phyloP scores from a whole-genome alignment of 345 rosid species.

The Anacardium occidentale region DNA sequence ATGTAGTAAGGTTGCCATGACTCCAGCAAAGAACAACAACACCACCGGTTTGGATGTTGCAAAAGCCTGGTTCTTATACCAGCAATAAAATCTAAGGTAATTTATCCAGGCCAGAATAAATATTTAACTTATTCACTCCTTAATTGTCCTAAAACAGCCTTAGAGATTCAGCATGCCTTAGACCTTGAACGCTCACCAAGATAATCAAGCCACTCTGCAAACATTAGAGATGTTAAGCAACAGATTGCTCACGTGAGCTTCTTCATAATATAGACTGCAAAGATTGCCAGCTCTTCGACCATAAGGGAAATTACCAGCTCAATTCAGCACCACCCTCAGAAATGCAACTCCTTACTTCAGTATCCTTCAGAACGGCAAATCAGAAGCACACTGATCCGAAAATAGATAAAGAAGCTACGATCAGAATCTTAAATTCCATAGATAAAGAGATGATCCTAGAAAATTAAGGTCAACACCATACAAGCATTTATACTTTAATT shows the following conservation, averaged over 20 bases:
- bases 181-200: constrained; percentile 20
- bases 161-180: constrained; percentile 15
- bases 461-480: constrained; percentile 2
- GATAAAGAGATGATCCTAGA: constrained; percentile 11
- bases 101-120: constrained; percentile 73
- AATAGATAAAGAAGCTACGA: constrained; percentile 1
- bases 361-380: constrained; percentile 7
- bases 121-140: constrained; percentile 17
- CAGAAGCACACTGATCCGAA: constrained; percentile 12
- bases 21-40: constrained; percentile 48
- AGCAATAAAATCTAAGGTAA: constrained; percentile 40
- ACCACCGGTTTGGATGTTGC: constrained; percentile 63
- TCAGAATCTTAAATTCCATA: constrained; percentile 34
- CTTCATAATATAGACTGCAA: not conserved
- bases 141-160: constrained; percentile 5
- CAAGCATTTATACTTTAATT: not conserved
- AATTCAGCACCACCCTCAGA: constrained; percentile 19
- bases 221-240: not conserved
- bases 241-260: not conserved
- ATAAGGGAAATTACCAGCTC: constrained; percentile 23
- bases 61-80: constrained; percentile 45
- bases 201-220: constrained; percentile 6
- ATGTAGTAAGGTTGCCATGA: constrained; percentile 62
- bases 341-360: constrained; percentile 11
- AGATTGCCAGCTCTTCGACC: not conserved